Evolutionary conservation across 176 grass and related monocot species (phyloP), one percentile per base, ranked within the genome.

Genomic region (Cenchrus purpureus): DNA sequence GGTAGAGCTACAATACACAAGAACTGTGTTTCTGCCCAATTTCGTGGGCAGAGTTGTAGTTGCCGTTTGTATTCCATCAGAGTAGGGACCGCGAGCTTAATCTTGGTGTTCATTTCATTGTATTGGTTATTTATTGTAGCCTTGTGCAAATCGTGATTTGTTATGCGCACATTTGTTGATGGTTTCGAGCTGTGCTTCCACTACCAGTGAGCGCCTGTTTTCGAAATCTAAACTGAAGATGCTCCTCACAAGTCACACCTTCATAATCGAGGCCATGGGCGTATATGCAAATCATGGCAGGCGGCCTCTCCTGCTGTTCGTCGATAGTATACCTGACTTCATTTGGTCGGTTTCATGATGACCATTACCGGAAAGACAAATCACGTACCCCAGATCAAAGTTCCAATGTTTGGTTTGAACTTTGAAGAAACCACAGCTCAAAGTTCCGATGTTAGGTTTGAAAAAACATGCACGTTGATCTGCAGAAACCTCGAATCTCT

Each of bases 371-470:
- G 58, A 66, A 37, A 9, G 15, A 17, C 6, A 50, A 32, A 31
- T 8, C 78, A 80, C 44, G 31, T 42, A 44, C 65, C 32, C 10
- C 12, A 59, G 11, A 20, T 57, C 31, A 57, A 81, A 44, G 51
- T 70, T 70, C 51, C 20, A 55, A 10, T n/a, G 79, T 57, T 70
- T 29, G 65, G 79, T 69, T 40, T 40, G 37, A 40, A 25, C 25
- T 25, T 25, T 25, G 25, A 34, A 40, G 37, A 40, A 3, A 40
- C 37, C 37, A 2, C 37, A 40, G 37, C 37, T 40, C 37, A 40
- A 68, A 44, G 51, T 70, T 70, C 51, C 37, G 42, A 10, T n/a
- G 79, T 70, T 58, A 58, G 65, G 79, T 69, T 81, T 70, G 65
- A 57, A 67, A 34, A 40, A 70, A 70, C 12, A 68, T 45, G 50